Percentiles rank a stretch among this genome's conserved stretches.
phyloP scores from a whole-genome alignment of 495 filamentous ascomycete genomes.

The Delitschia confertaspora region DNA sequence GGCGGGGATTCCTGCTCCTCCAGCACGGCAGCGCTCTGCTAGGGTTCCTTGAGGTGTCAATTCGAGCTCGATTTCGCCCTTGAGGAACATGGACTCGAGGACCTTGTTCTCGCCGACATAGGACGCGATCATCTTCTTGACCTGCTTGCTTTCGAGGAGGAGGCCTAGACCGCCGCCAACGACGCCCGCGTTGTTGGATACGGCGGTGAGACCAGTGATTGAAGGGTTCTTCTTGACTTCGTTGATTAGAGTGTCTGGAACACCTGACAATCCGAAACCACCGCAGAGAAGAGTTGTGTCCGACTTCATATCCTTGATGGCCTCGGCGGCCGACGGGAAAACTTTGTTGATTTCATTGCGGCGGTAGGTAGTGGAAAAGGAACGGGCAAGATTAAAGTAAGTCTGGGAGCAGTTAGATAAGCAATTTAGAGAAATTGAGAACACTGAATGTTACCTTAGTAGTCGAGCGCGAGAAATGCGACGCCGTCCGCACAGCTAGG shows the following conservation, averaged over 20 bases:
- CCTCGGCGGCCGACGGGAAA: constrained; percentile 29
- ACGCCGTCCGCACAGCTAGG: constrained; percentile 13
- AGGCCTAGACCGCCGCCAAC: constrained; percentile 45
- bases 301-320: constrained; percentile 28
- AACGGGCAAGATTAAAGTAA: constrained; percentile 29
- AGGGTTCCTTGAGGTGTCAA: constrained; percentile 58
- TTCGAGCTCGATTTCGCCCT: constrained; percentile 53
- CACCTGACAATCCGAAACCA: constrained; percentile 32
- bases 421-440: not conserved
- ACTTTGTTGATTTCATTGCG: constrained; percentile 38
- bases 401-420: constrained; percentile 7
- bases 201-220: constrained; percentile 45
- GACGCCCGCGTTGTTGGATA: constrained; percentile 58
- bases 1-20: constrained; percentile 58
- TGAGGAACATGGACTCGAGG: constrained; percentile 55
- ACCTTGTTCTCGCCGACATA: constrained; percentile 56
- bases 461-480: constrained; percentile 16
- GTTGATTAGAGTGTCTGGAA: constrained; percentile 31
- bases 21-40: constrained; percentile 53
- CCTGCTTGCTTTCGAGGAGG: constrained; percentile 40
- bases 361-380: constrained; percentile 29
- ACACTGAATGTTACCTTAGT: constrained; percentile 5
- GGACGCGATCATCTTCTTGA: constrained; percentile 51
- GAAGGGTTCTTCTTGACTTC: constrained; percentile 21
- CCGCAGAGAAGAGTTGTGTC: constrained; percentile 30